These are phyloP conservation scores for Fusarium sulawesiense DNA, from an alignment of 2,329 filamentous ascomycete species.

Conservation along the genomic window DNA sequence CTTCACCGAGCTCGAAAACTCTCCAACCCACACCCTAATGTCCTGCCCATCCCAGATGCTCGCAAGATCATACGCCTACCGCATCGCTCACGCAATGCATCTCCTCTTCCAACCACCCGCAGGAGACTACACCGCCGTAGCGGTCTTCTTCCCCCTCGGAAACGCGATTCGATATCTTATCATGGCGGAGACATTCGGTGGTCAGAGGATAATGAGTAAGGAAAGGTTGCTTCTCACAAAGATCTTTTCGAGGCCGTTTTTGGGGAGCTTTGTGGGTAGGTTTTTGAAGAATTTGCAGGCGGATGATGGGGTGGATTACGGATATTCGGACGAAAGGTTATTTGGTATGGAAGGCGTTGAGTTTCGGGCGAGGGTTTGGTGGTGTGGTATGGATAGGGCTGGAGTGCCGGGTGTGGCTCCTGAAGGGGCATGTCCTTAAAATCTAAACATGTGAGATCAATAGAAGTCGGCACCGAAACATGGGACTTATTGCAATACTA, in stretches of 20 bases:
- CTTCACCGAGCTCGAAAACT: constrained; percentile 10
- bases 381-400: constrained; percentile 14
- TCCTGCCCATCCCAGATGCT: background rate
- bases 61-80: constrained; percentile 19
- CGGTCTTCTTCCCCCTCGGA: constrained; percentile 9
- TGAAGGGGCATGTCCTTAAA: background rate
- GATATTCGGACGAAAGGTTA: background rate
- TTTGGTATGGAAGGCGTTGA: constrained; percentile 11
- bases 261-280: constrained; percentile 14
- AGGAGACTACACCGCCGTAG: background rate
- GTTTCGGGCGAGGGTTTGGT: constrained; percentile 27
- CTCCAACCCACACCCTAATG: accelerated
- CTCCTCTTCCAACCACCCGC: background rate
- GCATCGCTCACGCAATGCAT: background rate
- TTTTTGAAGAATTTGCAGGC: constrained; percentile 10
- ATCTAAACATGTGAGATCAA: background rate
- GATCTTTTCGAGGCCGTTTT: constrained; percentile 7
- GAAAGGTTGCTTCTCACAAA: constrained; percentile 3
- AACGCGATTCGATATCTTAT: constrained; percentile 19
- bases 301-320: constrained; percentile 21
- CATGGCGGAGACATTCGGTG: constrained; percentile 10
- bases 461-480: too few species aligned
- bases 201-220: background rate
- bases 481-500: too few species aligned
- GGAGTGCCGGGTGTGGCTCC: background rate